phyloP scores from a whole-genome alignment of 1,284 basidiomycete species.

The Sphaerobolus stellatus region DNA sequence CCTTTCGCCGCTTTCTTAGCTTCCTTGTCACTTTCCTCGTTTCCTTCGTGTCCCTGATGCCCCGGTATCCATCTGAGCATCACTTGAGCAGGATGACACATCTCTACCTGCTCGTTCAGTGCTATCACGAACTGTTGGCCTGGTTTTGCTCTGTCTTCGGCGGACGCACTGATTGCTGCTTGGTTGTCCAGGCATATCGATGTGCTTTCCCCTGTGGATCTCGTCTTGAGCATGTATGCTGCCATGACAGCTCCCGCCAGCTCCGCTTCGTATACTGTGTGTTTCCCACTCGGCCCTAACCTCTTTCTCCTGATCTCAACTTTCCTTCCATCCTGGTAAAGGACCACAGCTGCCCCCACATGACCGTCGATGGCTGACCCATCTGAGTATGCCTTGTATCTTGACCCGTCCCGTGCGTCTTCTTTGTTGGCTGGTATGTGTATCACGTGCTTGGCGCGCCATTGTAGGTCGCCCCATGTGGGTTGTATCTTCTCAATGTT shows the following conservation, averaged over 20 bases:
- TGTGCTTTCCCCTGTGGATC: too few relatives aligned
- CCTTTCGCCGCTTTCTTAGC: slow-evolving; percentile 22
- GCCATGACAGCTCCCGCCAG: neutral
- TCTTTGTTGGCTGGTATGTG: neutral
- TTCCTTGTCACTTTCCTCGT: slow-evolving; percentile 21
- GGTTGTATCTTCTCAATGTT: neutral
- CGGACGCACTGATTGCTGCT: neutral
- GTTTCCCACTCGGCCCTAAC: neutral
- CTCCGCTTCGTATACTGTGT: neutral
- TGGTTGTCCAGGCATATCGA: neutral
- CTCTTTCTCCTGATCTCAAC: neutral
- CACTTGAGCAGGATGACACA: neutral
- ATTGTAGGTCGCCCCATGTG: neutral
- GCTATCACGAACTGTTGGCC: neutral
- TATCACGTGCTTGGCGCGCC: neutral
- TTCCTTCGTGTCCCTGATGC: slow-evolving; percentile 20
- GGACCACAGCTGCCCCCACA: neutral
- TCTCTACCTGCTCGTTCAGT: neutral
- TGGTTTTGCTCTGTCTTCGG: neutral
- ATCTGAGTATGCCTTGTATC: neutral
- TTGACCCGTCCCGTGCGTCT: neutral
- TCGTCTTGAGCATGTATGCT: neutral
- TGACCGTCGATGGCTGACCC: neutral
- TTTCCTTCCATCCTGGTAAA: neutral
- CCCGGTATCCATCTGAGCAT: slow-evolving; percentile 19